phyloP scores from a whole-genome alignment of 345 rosid species.

The Geranium rotundifolium region DNA sequence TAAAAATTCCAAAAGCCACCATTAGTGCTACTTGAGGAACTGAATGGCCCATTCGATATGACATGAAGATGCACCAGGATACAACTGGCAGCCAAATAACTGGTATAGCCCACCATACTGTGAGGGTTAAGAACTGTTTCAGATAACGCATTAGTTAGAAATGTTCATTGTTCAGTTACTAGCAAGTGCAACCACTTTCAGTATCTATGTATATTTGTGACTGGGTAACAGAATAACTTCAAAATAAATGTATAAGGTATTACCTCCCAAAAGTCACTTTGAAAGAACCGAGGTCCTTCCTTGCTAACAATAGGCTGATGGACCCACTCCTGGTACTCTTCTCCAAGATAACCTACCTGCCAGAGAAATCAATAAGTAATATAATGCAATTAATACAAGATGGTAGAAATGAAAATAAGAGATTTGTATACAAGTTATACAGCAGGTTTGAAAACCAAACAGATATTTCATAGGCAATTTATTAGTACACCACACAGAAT shows the following conservation, averaged over 20 bases:
- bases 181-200: not conserved
- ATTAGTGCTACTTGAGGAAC: conserved; percentile 25
- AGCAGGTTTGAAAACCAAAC: no score
- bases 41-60: conserved; percentile 38
- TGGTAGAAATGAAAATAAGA: no score
- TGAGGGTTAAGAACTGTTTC: conserved; percentile 54
- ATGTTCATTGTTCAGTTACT: not conserved
- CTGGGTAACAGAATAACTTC: not conserved
- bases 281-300: conserved; percentile 65
- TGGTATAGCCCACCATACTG: conserved; percentile 77
- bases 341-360: conserved; percentile 76
- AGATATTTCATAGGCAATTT: no score
- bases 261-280: conserved; percentile 57
- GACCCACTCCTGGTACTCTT: conserved; percentile 69
- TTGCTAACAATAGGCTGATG: conserved; percentile 63
- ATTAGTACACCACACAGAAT: no score
- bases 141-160: not conserved
- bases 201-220: not conserved
- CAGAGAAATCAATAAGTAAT: not conserved
- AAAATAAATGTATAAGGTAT: not conserved
- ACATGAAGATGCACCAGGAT: conserved; percentile 29
- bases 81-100: conserved; percentile 60
- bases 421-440: no score
- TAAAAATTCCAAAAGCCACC: conserved; percentile 35
- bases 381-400: not conserved